Conservation (phyloP, 1,284 basidiomycete species). For the Fomitopsis schrenkii region DNA sequence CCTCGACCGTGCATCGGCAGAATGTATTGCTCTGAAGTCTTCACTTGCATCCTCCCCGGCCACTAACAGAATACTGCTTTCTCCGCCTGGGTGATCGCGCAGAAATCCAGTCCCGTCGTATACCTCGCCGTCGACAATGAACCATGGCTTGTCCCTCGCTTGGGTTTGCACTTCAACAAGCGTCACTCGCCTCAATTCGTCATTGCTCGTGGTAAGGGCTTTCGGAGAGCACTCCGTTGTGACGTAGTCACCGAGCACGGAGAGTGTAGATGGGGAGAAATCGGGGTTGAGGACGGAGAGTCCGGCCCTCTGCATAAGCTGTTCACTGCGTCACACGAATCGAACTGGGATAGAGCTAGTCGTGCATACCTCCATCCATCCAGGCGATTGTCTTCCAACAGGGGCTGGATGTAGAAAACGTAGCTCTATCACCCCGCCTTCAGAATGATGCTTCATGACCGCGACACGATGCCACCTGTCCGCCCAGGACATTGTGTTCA, state of each 20-base stretch:
- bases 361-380: conserved; percentile 53
- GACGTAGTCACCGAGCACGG: neutral
- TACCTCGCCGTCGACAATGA: conserved; percentile 54
- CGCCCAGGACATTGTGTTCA: conserved; percentile 4
- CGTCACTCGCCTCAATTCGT: conserved; percentile 40
- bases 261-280: conserved; percentile 25
- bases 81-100: conserved; percentile 60
- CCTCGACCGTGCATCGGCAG: conserved; percentile 43
- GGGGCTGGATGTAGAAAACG: conserved; percentile 63
- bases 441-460: conserved; percentile 31
- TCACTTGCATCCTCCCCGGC: conserved; percentile 64
- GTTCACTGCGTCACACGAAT: neutral
- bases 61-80: conserved; percentile 53
- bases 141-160: conserved; percentile 39
- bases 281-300: conserved; percentile 40
- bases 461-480: conserved; percentile 58
- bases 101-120: conserved; percentile 55
- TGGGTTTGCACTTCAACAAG: conserved; percentile 45
- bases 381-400: conserved; percentile 45
- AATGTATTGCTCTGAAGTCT: conserved; percentile 59
- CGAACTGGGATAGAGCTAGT: neutral
- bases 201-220: conserved; percentile 35
- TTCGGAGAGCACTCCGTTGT: conserved; percentile 14
- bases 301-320: conserved; percentile 48
- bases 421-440: conserved; percentile 24